Evolutionary conservation across 176 grass and related monocot genomes (phyloP).

Genomic region (Poa annua): DNA sequence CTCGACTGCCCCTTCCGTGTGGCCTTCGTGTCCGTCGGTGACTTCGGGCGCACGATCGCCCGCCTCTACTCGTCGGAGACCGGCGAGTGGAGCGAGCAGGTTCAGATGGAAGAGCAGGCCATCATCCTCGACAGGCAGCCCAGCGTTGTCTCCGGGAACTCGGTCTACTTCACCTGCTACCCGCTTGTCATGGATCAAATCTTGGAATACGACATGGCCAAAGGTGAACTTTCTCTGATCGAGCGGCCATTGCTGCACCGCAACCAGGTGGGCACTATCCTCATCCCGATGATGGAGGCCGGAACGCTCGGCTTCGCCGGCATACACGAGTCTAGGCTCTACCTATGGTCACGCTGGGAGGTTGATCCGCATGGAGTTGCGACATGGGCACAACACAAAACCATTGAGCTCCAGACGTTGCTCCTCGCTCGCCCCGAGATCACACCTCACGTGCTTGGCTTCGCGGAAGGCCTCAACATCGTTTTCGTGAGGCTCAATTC

Average conservation of each 20-base stretch:
- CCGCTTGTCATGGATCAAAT: accelerated
- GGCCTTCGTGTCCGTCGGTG: background rate
- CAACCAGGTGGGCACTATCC: background rate
- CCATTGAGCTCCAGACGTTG: background rate
- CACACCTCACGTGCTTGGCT: background rate
- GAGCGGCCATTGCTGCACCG: background rate
- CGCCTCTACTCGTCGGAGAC: background rate
- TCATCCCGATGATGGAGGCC: background rate
- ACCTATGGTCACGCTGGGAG: background rate
- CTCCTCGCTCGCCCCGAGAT: background rate
- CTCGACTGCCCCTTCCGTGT: background rate
- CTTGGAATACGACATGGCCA: background rate
- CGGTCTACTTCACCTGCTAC: background rate
- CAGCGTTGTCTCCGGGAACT: background rate
- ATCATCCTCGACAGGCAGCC: background rate
- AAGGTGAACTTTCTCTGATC: background rate
- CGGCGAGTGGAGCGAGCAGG: background rate
- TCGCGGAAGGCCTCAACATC: background rate
- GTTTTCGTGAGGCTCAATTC: background rate
- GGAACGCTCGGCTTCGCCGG: background rate
- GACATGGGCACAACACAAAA: background rate
- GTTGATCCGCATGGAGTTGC: background rate
- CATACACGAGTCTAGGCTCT: background rate
- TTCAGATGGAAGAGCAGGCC: background rate
- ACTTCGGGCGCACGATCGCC: background rate